These are phyloP conservation scores for Penicillium hesseltinei DNA, from an alignment of 2,329 filamentous ascomycete genomes.

Conservation along the genomic window DNA sequence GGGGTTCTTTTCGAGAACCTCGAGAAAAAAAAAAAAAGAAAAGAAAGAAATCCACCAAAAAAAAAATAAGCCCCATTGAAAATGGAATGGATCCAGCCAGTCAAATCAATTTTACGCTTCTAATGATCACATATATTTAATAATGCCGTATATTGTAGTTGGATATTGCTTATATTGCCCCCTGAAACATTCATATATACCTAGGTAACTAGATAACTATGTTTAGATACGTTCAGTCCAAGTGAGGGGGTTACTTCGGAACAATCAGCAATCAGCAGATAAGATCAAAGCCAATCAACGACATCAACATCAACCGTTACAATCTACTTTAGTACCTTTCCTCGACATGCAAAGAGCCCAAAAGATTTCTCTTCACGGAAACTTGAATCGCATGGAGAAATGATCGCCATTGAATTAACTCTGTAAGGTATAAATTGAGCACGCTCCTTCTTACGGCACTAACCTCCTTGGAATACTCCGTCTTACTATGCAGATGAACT, in stretches of 20 bases:
- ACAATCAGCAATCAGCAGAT: too few species aligned
- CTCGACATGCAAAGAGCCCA: neutral
- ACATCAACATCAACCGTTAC: neutral
- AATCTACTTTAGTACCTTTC: neutral
- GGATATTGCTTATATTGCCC: too few species aligned
- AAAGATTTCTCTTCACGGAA: neutral
- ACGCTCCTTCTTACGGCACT: neutral
- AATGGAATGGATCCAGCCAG: neutral
- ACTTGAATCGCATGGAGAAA: neutral
- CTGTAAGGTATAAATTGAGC: neutral
- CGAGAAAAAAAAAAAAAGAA: neutral
- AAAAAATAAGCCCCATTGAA: neutral
- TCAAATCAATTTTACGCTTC: conserved; percentile 4
- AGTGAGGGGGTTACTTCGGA: neutral
- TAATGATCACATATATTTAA: neutral
- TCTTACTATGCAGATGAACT: neutral
- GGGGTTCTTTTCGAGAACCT: neutral
- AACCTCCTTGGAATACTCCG: neutral
- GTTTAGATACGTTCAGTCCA: neutral
- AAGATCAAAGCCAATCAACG: neutral
- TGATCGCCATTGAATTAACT: neutral
- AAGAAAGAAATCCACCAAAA: neutral
- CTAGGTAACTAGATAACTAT: too few species aligned
- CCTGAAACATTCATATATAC: neutral
- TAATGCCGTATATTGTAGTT: too few species aligned